phyloP scores from a whole-genome alignment of 1,284 basidiomycete genomes.

The Trichosporon asahii region DNA sequence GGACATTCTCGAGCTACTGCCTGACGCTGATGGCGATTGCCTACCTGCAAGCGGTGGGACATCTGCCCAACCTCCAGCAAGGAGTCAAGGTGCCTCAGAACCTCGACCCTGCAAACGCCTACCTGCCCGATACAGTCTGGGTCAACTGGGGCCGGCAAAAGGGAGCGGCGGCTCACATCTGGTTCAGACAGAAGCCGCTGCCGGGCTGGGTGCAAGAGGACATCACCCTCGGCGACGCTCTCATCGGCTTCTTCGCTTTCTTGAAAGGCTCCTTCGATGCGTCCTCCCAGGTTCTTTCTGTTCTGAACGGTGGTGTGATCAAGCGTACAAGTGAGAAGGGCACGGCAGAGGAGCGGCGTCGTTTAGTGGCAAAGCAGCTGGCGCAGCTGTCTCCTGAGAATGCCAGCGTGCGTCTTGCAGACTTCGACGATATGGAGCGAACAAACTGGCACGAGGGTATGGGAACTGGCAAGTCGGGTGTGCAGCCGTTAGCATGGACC shows the following conservation, averaged over 20 bases:
- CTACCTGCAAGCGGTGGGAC: conserved; percentile 44
- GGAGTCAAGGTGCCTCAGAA: conserved; percentile 19
- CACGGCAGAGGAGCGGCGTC: background rate
- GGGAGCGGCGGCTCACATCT: conserved; percentile 36
- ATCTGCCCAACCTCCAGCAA: conserved; percentile 47
- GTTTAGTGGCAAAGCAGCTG: background rate
- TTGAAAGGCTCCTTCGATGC: conserved; percentile 33
- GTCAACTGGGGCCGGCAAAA: conserved; percentile 40
- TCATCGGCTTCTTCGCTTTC: conserved; percentile 42
- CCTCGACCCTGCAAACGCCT: background rate
- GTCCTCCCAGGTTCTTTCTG: conserved; percentile 32
- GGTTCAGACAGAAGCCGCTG: conserved; percentile 29
- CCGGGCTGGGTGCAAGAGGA: conserved; percentile 27
- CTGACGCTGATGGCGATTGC: conserved; percentile 50
- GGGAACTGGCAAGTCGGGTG: background rate
- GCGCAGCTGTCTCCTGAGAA: background rate
- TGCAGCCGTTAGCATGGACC: background rate
- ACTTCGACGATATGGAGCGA: background rate
- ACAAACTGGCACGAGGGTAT: background rate
- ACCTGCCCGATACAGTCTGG: conserved; percentile 33
- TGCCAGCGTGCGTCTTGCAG: background rate
- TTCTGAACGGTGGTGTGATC: conserved; percentile 39
- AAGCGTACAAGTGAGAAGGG: background rate
- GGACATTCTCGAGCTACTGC: conserved; percentile 51
- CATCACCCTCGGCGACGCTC: conserved; percentile 36